Conservation (phyloP, 495 filamentous ascomycete genomes). For the Penicillium lividum region DNA sequence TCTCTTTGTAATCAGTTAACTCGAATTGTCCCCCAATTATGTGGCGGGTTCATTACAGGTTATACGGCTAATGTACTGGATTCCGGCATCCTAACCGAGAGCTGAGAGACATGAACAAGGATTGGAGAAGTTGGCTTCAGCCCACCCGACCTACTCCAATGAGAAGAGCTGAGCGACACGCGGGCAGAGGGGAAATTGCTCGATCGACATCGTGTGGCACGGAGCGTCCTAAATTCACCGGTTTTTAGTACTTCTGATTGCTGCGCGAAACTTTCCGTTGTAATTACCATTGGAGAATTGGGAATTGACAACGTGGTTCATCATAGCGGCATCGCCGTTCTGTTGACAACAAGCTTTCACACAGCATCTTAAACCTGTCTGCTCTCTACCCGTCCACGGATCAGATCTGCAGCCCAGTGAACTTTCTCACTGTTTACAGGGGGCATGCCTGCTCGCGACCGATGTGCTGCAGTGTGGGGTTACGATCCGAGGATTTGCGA, state of each 20-base stretch:
- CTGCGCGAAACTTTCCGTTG: slow-evolving; percentile 2
- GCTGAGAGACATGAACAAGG: background rate
- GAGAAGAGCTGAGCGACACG: background rate
- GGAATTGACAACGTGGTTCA: background rate
- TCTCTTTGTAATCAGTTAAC: background rate
- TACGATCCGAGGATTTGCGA: slow-evolving; percentile 28
- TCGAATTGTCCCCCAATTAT: background rate
- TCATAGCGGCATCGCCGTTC: slow-evolving; percentile 9
- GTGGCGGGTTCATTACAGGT: background rate
- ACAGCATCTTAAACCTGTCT: slow-evolving; percentile 14
- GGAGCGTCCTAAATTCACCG: background rate
- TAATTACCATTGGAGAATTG: background rate
- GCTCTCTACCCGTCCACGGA: slow-evolving; percentile 21
- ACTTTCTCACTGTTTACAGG: slow-evolving; percentile 15
- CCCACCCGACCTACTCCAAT: background rate
- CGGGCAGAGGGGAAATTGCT: background rate
- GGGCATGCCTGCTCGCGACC: slow-evolving; percentile 24
- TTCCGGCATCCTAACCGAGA: background rate
- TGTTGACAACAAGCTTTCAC: slow-evolving; percentile 27
- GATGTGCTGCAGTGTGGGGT: slow-evolving; percentile 21
- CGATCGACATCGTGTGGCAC: background rate
- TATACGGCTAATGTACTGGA: background rate
- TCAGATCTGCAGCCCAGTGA: slow-evolving; percentile 17
- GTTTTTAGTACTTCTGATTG: background rate
- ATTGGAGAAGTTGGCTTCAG: background rate